Conservation (phyloP, 2,329 filamentous ascomycete genomes). For the Talaromyces sp. region DNA sequence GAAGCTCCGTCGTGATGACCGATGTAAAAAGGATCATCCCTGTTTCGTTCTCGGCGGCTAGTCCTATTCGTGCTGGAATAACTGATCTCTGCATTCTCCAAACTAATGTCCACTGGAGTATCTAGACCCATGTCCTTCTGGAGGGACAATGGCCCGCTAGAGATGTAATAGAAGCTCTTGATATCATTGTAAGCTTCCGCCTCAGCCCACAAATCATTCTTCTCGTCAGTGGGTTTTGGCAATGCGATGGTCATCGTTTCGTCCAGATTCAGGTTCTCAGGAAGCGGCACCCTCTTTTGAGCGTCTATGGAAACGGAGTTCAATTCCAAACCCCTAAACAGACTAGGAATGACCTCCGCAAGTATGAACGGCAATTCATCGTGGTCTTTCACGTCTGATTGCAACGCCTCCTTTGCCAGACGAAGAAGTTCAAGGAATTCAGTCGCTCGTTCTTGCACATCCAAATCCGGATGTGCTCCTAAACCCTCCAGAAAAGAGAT, state of each 20-base stretch:
- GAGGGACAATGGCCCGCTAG: conserved; percentile 25
- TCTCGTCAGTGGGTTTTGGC: conserved; percentile 57
- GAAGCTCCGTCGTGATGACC: conserved; percentile 51
- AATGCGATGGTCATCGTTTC: conserved; percentile 76
- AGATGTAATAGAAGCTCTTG: conserved; percentile 40
- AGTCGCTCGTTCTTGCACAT: conserved; percentile 91
- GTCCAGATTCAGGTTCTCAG: conserved; percentile 72
- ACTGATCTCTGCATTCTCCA: background rate
- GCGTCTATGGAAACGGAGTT: conserved; percentile 84
- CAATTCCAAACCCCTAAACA: conserved; percentile 82
- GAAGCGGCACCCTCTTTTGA: conserved; percentile 79
- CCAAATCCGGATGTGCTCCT: conserved; percentile 75
- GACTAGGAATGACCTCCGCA: conserved; percentile 81
- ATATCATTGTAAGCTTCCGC: conserved; percentile 44
- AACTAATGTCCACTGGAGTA: background rate
- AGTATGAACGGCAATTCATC: conserved; percentile 74
- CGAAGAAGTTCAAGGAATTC: conserved; percentile 89
- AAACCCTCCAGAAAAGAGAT: conserved; percentile 77
- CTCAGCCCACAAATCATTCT: conserved; percentile 50
- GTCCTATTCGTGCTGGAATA: conserved; percentile 27
- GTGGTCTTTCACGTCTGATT: conserved; percentile 25
- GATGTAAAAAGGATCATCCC: conserved; percentile 96
- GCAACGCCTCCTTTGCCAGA: conserved; percentile 72
- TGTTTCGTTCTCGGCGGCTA: conserved; percentile 76
- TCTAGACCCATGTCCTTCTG: conserved; percentile 20